Percentiles rank a stretch among this genome's conserved stretches.
phyloP scores from a whole-genome alignment of 495 filamentous ascomycete genomes.

The Penicillium roqueforti region DNA sequence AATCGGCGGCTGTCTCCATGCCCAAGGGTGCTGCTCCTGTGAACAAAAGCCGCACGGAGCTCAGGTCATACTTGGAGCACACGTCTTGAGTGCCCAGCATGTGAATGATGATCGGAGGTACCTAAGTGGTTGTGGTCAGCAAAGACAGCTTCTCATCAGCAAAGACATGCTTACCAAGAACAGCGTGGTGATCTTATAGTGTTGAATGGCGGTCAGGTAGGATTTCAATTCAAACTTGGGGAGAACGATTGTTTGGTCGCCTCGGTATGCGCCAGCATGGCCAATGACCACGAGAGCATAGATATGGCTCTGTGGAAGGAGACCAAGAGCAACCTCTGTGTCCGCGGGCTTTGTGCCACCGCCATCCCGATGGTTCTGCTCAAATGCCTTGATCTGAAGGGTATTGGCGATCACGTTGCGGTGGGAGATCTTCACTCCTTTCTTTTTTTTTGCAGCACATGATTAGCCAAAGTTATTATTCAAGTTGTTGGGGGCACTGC shows the following conservation, averaged over 20 bases:
- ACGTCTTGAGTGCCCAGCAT: conserved; percentile 64
- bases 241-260: conserved; percentile 74
- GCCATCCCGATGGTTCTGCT: conserved; percentile 43
- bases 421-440: conserved; percentile 94
- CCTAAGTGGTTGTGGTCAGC: conserved; percentile 34
- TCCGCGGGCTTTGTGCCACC: conserved; percentile 24
- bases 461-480: background rate
- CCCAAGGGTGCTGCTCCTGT: conserved; percentile 84
- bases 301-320: conserved; percentile 84
- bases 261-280: conserved; percentile 64
- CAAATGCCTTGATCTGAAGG: conserved; percentile 57
- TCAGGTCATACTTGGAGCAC: conserved; percentile 70
- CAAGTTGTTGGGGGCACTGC: conserved; percentile 16
- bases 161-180: conserved; percentile 52
- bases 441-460: conserved; percentile 49
- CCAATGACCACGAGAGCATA: conserved; percentile 77
- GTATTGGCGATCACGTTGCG: conserved; percentile 83
- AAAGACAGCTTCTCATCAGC: background rate
- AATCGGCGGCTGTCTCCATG: conserved; percentile 66
- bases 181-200: conserved; percentile 65
- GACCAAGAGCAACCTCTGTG: conserved; percentile 63
- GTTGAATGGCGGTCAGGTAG: conserved; percentile 64
- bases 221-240: conserved; percentile 76
- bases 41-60: conserved; percentile 61
- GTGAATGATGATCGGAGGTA: conserved; percentile 82